Conservation (phyloP, 208 protist species). For the Angomonas deanei region DNA sequence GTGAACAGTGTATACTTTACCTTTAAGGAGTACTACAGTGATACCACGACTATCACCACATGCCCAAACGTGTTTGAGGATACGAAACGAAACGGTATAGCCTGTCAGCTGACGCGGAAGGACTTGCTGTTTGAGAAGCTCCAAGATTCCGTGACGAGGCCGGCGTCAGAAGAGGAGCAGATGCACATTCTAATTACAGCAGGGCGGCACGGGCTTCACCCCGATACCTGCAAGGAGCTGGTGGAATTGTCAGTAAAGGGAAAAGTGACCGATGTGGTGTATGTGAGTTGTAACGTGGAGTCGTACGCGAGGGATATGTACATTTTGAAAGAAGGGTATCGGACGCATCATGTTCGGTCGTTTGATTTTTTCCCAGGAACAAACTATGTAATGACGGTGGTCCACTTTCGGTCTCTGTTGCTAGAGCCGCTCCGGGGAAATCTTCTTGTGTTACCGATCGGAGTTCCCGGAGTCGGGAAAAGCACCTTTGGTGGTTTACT, state of each 20-base stretch:
- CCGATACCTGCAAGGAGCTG: slow-evolving; percentile 14
- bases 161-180: background rate
- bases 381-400: slow-evolving; percentile 42
- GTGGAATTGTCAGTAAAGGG: slow-evolving; percentile 7
- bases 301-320: slow-evolving; percentile 28
- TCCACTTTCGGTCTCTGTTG: slow-evolving; percentile 19
- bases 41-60: slow-evolving; percentile 14
- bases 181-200: slow-evolving; percentile 29
- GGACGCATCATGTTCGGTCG: slow-evolving; percentile 14
- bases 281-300: slow-evolving; percentile 43
- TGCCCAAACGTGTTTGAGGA: slow-evolving; percentile 34
- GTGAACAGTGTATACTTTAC: slow-evolving; percentile 29
- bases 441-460: slow-evolving; percentile 29
- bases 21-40: slow-evolving; percentile 26
- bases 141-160: background rate
- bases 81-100: slow-evolving; percentile 19
- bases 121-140: slow-evolving; percentile 7
- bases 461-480: slow-evolving; percentile 23
- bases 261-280: slow-evolving; percentile 24
- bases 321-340: slow-evolving; percentile 22
- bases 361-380: slow-evolving; percentile 53
- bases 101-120: slow-evolving; percentile 14
- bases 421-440: background rate
- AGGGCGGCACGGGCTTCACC: slow-evolving; percentile 36
- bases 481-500: slow-evolving; percentile 14